phyloP scores from a whole-genome alignment of 768 basidiomycete species.

The Lanmaoa rubissima region DNA sequence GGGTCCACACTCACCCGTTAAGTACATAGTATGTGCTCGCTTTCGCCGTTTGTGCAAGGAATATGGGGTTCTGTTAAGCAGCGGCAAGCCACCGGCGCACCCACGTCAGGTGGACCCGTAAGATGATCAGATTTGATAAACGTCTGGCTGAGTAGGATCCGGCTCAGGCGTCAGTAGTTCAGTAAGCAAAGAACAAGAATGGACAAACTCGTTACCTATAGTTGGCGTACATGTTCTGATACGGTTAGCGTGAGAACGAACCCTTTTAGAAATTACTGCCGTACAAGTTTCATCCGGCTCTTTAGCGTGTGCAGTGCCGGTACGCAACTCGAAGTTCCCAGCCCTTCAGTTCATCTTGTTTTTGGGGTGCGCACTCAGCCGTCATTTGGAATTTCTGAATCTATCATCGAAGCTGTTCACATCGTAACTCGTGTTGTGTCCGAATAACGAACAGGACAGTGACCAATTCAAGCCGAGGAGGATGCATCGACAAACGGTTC shows the following conservation, averaged over 20 bases:
- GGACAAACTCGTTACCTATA: conserved; percentile 3
- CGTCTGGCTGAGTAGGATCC: conserved; percentile 9
- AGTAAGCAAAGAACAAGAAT: not conserved
- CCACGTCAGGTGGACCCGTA: conserved; percentile 4
- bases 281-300: conserved; percentile 7
- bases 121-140: too few relatives aligned
- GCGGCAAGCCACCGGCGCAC: not conserved
- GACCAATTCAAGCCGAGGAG: not conserved
- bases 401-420: not conserved
- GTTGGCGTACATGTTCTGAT: not conserved
- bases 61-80: not conserved
- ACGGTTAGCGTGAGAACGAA: conserved; percentile 13
- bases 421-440: not conserved
- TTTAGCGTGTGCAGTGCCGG: not conserved
- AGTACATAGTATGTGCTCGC: not conserved
- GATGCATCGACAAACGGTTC: conserved; percentile 21
- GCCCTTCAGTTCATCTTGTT: conserved; percentile 13
- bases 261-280: conserved; percentile 1
- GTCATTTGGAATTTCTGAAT: conserved; percentile 1
- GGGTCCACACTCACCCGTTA: not conserved
- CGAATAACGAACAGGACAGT: conserved; percentile 1
- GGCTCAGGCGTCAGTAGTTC: not conserved
- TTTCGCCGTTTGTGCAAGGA: not conserved
- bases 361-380: conserved; percentile 1
- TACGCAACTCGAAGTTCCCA: conserved; percentile 7